phyloP scores from a whole-genome alignment of 164 flowering plant genomes.

The Santalum album region DNA sequence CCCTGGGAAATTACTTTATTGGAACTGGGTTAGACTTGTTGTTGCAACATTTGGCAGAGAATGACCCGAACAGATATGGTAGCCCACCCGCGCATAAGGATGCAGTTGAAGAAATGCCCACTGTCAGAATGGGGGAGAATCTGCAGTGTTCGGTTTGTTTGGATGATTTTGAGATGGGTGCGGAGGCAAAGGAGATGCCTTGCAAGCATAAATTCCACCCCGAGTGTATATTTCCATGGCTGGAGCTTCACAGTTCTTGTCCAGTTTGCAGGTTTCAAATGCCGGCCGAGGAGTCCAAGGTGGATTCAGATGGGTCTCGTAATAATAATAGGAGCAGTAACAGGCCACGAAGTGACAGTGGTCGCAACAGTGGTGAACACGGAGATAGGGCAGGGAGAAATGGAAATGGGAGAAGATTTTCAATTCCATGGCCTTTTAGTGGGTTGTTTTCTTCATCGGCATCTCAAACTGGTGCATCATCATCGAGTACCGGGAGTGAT shows the following conservation, averaged over 20 bases:
- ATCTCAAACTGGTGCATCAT: constrained; percentile 3
- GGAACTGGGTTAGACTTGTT: constrained; percentile 70
- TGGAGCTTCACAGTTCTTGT: constrained; percentile 85
- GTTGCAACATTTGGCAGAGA: constrained; percentile 83
- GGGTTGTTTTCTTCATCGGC: constrained; percentile 38
- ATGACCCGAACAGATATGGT: constrained; percentile 83
- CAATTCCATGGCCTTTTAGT: constrained; percentile 55
- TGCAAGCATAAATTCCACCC: constrained; percentile 80
- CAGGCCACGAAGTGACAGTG: constrained; percentile 14
- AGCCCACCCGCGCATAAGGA: constrained; percentile 81
- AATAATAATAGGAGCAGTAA: constrained; percentile 3
- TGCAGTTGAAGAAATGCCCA: constrained; percentile 70
- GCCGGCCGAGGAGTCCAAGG: constrained; percentile 56
- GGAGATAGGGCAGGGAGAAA: constrained; percentile 24
- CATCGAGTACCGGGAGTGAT: constrained; percentile 12
- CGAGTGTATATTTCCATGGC: constrained; percentile 69
- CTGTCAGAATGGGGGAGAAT: constrained; percentile 36
- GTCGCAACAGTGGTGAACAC: constrained; percentile 10
- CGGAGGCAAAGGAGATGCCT: constrained; percentile 78
- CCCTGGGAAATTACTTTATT: constrained; percentile 65
- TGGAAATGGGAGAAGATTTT: constrained; percentile 42
- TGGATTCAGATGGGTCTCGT: constrained; percentile 23
- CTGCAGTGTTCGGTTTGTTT: constrained; percentile 68
- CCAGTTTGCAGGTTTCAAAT: constrained; percentile 80
- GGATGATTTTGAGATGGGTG: constrained; percentile 65